phyloP scores from a whole-genome alignment of 768 basidiomycete species.

The Termitomyces sp. region DNA sequence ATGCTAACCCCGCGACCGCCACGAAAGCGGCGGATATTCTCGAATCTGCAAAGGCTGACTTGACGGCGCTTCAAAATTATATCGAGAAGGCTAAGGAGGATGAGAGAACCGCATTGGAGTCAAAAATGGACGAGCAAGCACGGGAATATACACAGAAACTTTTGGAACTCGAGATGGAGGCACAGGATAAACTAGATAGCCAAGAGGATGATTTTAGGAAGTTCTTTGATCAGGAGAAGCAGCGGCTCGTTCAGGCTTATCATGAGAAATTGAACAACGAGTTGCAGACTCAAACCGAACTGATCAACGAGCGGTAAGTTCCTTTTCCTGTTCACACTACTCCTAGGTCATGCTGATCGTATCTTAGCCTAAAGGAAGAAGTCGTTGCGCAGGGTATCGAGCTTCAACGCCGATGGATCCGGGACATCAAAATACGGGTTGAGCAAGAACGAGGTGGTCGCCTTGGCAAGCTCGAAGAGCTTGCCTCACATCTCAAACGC shows the following conservation, averaged over 20 bases:
- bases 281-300: constrained; percentile 79
- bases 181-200: constrained; percentile 76
- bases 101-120: constrained; percentile 61
- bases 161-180: constrained; percentile 78
- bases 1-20: constrained; percentile 62
- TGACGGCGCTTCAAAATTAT: constrained; percentile 69
- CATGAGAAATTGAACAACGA: constrained; percentile 83
- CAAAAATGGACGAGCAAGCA: constrained; percentile 74
- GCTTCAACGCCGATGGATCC: constrained; percentile 93
- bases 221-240: constrained; percentile 74
- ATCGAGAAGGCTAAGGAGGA: constrained; percentile 78
- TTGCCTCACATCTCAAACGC: constrained; percentile 84
- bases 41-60: constrained; percentile 73
- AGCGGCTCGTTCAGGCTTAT: constrained; percentile 68
- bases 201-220: constrained; percentile 85
- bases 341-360: background rate
- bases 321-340: background rate
- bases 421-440: constrained; percentile 92
- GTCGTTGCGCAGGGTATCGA: constrained; percentile 97
- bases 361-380: constrained; percentile 78
- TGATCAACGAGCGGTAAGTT: constrained; percentile 88
- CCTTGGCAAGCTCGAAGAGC: constrained; percentile 89
- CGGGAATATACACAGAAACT: constrained; percentile 78
- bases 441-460: constrained; percentile 96
- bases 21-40: constrained; percentile 70